Percentiles rank a stretch among this genome's conserved stretches.
phyloP scores from a whole-genome alignment of 176 grass and related monocot genomes.

The Tuctoria greenei region DNA sequence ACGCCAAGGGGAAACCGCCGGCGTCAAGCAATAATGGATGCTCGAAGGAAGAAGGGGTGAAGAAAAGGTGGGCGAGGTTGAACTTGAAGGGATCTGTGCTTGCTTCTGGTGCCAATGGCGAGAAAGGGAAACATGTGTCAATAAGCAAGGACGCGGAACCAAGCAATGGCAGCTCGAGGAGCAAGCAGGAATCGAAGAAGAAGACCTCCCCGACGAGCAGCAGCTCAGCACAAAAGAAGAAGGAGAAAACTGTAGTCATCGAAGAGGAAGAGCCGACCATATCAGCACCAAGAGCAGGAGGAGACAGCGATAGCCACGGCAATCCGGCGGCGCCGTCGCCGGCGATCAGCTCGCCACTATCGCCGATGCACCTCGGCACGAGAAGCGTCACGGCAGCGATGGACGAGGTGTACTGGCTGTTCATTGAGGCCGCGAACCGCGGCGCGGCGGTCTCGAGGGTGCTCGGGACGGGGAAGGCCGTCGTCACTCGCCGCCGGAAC shows the following conservation, averaged over 20 bases:
- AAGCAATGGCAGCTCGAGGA: conserved; percentile 26
- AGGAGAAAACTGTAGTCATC: conserved; percentile 48
- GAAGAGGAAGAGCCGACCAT: conserved; percentile 30
- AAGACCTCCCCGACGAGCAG: conserved; percentile 8
- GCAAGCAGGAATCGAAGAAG: conserved; percentile 29
- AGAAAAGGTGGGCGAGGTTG: background rate
- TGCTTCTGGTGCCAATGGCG: background rate
- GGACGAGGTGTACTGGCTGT: conserved; percentile 54
- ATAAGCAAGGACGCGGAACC: background rate
- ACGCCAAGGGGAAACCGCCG: background rate
- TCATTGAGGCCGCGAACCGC: conserved; percentile 42
- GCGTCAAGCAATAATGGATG: too few relatives aligned
- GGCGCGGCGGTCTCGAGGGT: conserved; percentile 50
- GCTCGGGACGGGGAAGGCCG: conserved; percentile 67
- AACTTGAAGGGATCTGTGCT: too few relatives aligned
- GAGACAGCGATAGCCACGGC: conserved; percentile 7
- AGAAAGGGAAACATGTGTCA: background rate
- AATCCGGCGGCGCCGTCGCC: conserved; percentile 8
- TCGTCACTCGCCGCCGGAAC: conserved; percentile 30
- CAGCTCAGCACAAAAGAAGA: conserved; percentile 13
- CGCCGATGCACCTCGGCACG: background rate
- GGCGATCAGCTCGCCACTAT: conserved; percentile 5
- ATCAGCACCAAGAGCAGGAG: background rate
- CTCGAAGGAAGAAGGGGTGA: background rate
- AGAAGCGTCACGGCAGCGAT: conserved; percentile 62